These are phyloP conservation scores for Malassezia furfur DNA, from an alignment of 1,284 basidiomycete genomes.

Conservation along the genomic window DNA sequence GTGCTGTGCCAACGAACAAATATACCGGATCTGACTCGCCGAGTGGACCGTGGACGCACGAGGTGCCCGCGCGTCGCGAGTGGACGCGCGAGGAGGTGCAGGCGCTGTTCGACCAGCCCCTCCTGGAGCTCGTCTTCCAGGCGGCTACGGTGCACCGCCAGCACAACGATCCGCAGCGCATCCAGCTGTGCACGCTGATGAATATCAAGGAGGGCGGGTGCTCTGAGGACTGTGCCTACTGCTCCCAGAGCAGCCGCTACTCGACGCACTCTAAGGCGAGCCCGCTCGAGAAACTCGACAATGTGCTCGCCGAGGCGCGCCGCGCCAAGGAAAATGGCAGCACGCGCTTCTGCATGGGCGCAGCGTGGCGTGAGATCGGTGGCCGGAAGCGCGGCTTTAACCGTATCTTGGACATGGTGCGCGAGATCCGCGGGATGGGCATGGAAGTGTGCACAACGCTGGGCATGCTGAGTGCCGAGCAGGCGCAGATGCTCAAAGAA, in stretches of 20 bases:
- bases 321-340: conserved; percentile 91
- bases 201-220: conserved; percentile 91
- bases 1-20: neutral
- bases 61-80: conserved; percentile 19
- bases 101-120: conserved; percentile 39
- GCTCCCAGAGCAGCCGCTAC: conserved; percentile 89
- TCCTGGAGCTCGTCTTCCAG: conserved; percentile 45
- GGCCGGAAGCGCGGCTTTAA: conserved; percentile 91
- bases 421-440: conserved; percentile 52
- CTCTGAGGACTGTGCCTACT: conserved; percentile 95
- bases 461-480: conserved; percentile 88
- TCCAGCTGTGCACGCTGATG: conserved; percentile 95
- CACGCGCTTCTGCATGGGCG: conserved; percentile 97
- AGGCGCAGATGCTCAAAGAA: conserved; percentile 75
- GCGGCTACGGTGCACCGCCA: conserved; percentile 64
- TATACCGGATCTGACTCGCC: neutral
- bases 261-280: conserved; percentile 80
- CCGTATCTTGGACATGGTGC: conserved; percentile 84
- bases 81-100: conserved; percentile 41
- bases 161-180: conserved; percentile 75
- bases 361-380: conserved; percentile 92
- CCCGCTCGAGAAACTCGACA: conserved; percentile 77
- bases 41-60: neutral
- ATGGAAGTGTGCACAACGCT: conserved; percentile 85
- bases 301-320: conserved; percentile 65